Conservation (phyloP, 805 yeast genomes). For the Lachancea sp. region DNA sequence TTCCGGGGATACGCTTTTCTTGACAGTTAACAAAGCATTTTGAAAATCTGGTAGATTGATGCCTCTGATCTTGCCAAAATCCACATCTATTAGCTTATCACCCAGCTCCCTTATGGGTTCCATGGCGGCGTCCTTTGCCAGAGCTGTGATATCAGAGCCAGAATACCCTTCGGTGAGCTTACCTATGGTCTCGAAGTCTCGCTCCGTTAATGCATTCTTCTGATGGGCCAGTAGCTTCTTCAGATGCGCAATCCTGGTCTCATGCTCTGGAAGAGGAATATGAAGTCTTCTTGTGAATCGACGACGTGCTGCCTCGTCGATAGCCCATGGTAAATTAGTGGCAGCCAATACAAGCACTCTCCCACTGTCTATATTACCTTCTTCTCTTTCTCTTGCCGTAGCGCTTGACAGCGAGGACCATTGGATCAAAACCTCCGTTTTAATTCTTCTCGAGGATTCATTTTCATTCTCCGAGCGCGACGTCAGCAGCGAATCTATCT, state of each 20-base stretch:
- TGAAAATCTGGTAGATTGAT: slow-evolving; percentile 70
- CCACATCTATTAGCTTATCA: slow-evolving; percentile 62
- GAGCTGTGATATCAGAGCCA: slow-evolving; percentile 86
- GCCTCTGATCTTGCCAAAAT: slow-evolving; percentile 75
- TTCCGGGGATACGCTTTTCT: slow-evolving; percentile 83
- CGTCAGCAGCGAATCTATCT: slow-evolving; percentile 84
- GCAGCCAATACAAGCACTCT: slow-evolving; percentile 91
- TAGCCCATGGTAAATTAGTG: slow-evolving; percentile 94
- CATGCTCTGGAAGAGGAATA: slow-evolving; percentile 88
- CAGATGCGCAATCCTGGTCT: slow-evolving; percentile 72
- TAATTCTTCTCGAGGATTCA: slow-evolving; percentile 83
- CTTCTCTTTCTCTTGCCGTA: slow-evolving; percentile 51
- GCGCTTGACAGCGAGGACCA: slow-evolving; percentile 92
- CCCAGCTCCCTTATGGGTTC: slow-evolving; percentile 90
- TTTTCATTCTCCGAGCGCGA: slow-evolving; percentile 62
- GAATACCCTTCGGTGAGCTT: slow-evolving; percentile 76
- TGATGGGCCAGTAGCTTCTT: slow-evolving; percentile 64
- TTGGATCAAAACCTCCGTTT: slow-evolving; percentile 87
- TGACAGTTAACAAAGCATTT: slow-evolving; percentile 65
- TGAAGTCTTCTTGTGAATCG: slow-evolving; percentile 89
- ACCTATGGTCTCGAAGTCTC: slow-evolving; percentile 56
- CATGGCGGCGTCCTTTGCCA: slow-evolving; percentile 98
- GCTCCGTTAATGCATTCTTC: slow-evolving; percentile 53
- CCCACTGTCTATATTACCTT: slow-evolving; percentile 35
- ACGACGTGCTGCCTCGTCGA: slow-evolving; percentile 95